phyloP scores from a whole-genome alignment of 2,329 filamentous ascomycete genomes.

The Colletotrichum cordylinicola region DNA sequence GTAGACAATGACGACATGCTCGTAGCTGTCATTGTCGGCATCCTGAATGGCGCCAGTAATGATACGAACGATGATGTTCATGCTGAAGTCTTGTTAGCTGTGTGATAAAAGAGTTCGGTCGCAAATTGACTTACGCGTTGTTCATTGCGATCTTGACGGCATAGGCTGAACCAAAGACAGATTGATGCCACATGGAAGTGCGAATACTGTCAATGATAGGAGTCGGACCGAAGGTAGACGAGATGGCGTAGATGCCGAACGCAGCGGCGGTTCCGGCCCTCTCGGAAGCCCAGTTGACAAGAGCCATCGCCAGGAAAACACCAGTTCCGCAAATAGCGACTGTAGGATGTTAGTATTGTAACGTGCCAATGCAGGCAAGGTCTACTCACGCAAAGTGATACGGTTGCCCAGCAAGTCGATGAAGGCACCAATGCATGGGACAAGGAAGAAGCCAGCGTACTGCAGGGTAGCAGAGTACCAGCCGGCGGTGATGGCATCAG shows the following conservation, averaged over 20 bases:
- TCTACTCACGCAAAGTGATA: conserved; percentile 42
- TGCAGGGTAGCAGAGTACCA: conserved; percentile 65
- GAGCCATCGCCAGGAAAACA: conserved; percentile 52
- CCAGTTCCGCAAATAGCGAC: conserved; percentile 50
- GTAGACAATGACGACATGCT: conserved; percentile 61
- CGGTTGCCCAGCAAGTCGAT: conserved; percentile 62
- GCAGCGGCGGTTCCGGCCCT: conserved; percentile 59
- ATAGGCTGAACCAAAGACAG: conserved; percentile 65
- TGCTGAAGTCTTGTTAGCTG: conserved; percentile 36
- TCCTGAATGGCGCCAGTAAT: conserved; percentile 65
- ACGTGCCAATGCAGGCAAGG: accelerated
- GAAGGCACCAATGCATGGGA: conserved; percentile 60
- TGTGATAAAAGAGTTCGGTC: no score
- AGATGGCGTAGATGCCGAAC: conserved; percentile 65
- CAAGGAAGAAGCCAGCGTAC: conserved; percentile 62
- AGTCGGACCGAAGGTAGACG: conserved; percentile 59
- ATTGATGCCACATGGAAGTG: conserved; percentile 64
- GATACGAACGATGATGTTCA: conserved; percentile 65
- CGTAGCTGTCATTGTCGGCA: conserved; percentile 59
- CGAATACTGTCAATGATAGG: conserved; percentile 66
- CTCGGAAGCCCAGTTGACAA: conserved; percentile 57
- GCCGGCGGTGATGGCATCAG: conserved; percentile 59
- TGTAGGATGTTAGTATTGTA: not conserved
- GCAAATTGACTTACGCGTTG: conserved; percentile 43
- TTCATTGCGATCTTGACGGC: conserved; percentile 67